These are phyloP conservation scores for Globisporangium spiculum DNA, from an alignment of 352 stramenopile species.

Conservation along the genomic window DNA sequence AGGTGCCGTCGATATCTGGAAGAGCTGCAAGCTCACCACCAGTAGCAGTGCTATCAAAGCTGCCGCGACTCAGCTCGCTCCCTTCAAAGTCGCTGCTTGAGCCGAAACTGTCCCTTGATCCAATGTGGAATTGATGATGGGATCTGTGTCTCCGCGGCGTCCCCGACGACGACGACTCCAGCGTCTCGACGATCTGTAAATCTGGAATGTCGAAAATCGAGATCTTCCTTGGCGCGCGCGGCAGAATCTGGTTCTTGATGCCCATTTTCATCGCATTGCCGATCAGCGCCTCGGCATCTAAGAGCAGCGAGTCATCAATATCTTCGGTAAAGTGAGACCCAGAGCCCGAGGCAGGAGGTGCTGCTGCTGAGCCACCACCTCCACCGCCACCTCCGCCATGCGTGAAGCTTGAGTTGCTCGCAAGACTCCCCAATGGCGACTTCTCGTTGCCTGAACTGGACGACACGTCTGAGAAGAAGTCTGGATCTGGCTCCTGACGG, in stretches of 20 bases:
- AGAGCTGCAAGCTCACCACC: not conserved
- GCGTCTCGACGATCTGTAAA: constrained; percentile 61
- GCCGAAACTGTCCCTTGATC: constrained; percentile 18
- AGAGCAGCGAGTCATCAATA: constrained; percentile 49
- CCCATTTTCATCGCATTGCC: constrained; percentile 71
- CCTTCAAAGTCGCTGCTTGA: constrained; percentile 17
- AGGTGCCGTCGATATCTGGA: constrained; percentile 13
- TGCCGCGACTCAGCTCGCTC: constrained; percentile 8
- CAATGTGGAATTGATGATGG: constrained; percentile 5
- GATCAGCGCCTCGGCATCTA: constrained; percentile 71
- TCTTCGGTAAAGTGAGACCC: constrained; percentile 21
- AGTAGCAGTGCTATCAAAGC: constrained; percentile 10
- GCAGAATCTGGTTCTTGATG: constrained; percentile 57
- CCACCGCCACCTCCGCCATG: not conserved
- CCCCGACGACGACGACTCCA: constrained; percentile 14
- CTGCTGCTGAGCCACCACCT: not conserved
- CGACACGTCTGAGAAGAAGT: constrained; percentile 19
- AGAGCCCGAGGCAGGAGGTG: constrained; percentile 1
- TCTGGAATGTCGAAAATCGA: constrained; percentile 67
- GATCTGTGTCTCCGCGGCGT: constrained; percentile 18
- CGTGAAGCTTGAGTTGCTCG: constrained; percentile 10
- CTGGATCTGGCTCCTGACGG: constrained; percentile 27
- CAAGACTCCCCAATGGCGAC: constrained; percentile 7
- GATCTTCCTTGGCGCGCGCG: constrained; percentile 48
- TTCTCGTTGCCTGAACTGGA: constrained; percentile 14